Conservation (phyloP, 1,284 basidiomycete genomes). For the Ceratobasidium sp. region DNA sequence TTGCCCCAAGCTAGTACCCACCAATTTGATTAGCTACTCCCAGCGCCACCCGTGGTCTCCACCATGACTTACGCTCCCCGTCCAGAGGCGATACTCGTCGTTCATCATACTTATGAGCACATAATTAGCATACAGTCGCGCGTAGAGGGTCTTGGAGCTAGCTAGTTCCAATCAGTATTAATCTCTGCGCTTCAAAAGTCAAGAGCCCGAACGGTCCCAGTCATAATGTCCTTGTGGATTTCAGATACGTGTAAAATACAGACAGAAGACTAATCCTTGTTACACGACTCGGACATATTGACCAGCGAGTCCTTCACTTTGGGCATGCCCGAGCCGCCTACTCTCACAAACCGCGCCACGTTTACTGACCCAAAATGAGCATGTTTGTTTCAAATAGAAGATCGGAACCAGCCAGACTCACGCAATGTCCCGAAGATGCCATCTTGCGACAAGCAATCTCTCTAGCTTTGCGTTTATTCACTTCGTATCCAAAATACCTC, state of each 20-base stretch:
- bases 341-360: background rate
- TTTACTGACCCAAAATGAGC: background rate
- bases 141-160: no score
- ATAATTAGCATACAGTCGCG: no score
- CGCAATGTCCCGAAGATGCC: constrained; percentile 38
- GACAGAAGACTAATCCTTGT: background rate
- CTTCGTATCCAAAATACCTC: constrained; percentile 19
- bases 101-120: no score
- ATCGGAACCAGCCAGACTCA: background rate
- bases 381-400: background rate
- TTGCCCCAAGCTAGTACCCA: no score
- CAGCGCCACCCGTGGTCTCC: no score
- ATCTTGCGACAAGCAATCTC: constrained; percentile 38
- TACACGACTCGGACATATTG: background rate
- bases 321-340: background rate
- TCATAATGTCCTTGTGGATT: background rate
- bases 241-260: background rate
- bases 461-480: constrained; percentile 14
- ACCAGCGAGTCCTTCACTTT: background rate
- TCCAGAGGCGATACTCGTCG: no score
- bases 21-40: no score
- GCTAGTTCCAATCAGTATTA: no score
- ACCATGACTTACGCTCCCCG: no score
- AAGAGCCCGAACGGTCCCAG: background rate
- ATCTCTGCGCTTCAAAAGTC: background rate